Evolutionary conservation across 257 asterid species (phyloP), one percentile per base, ranked within the genome.

Genomic region (Solanum bulbocastanum): DNA sequence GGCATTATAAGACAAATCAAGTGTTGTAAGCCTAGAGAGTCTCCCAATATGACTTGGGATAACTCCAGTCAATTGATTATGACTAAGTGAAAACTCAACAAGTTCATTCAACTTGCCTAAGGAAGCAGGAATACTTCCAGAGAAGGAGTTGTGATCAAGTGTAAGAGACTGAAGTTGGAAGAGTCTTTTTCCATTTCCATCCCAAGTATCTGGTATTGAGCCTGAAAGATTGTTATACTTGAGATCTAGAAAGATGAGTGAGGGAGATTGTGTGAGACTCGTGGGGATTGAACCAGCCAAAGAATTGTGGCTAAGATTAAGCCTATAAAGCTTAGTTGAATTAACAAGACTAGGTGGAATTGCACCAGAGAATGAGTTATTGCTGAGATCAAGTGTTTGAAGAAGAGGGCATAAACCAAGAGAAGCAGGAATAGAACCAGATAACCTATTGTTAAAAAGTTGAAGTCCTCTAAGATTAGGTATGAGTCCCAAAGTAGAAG

Each of bases 401-500:
- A 97, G 95, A 8, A 95, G 92, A 13, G 95, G 93, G 65, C 96
- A 92, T 9, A 90, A 86, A 25, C 96, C 98, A 75, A 97, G 94
- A 25, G 99, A 93, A 52, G 93, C 62, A 73, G 99, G 99, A 32
- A 97, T 93, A 6, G 98, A 93, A 62, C 99, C 99, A 0, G 94
- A 90, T 25, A 97, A 87, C 82, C 95, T 87, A 87, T 97, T 97
- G 69, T 97, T 96, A 82, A 94, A 97, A 86, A 97, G 83, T 87
- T 97, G 99, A 74, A 97, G 88, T 36, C 99, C 99, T 91, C 99
- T 94, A 60, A 97, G 95, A 85, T 91, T 90, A 12, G 99, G 99
- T 76, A 97, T 46, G 78, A 92, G 92, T 1, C 98, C 98, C 76
- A 97, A 71, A 2, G 99, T 91, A 8, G 91, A 84, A 8, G 99